Evolutionary conservation across 108 stramenopile species (phyloP).

Genomic region (Chaetoceros muelleri): DNA sequence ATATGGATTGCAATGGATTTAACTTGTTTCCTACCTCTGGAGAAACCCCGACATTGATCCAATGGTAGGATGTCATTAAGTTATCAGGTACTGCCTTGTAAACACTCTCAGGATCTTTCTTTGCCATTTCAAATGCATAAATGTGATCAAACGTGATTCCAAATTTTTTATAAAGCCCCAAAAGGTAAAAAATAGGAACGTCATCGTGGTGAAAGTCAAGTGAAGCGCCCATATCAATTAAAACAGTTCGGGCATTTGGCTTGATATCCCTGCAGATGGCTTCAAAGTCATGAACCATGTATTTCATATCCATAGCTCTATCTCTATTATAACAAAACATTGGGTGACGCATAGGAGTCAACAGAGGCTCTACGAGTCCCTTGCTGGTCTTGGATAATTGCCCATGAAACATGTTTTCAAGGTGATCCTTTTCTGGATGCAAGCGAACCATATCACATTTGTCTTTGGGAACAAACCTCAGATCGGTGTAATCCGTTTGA

Average conservation of each 20-base stretch:
- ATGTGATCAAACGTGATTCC: slow-evolving; percentile 64
- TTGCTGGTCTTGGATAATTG: no score
- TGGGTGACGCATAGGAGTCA: slow-evolving; percentile 28
- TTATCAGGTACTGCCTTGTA: slow-evolving; percentile 17
- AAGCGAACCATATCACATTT: slow-evolving; percentile 6
- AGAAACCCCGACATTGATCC: slow-evolving; percentile 41
- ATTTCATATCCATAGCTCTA: slow-evolving; percentile 24
- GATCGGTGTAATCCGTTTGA: background rate
- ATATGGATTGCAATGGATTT: slow-evolving; percentile 42
- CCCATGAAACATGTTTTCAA: no score
- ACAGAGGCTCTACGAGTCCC: slow-evolving; percentile 25
- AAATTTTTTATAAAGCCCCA: slow-evolving; percentile 32
- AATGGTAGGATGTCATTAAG: slow-evolving; percentile 33
- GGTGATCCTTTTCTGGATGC: no score
- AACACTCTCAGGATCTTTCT: slow-evolving; percentile 19
- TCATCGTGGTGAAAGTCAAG: slow-evolving; percentile 29
- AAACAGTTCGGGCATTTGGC: slow-evolving; percentile 18
- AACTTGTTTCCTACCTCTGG: slow-evolving; percentile 8
- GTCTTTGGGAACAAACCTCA: background rate
- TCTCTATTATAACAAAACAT: slow-evolving; percentile 10
- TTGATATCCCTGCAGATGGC: slow-evolving; percentile 43
- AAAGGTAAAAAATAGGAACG: slow-evolving; percentile 22
- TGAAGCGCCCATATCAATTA: slow-evolving; percentile 60
- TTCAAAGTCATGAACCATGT: slow-evolving; percentile 60
- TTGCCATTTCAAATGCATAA: slow-evolving; percentile 39